Conservation (phyloP, 805 yeast species). For the Yarrowia sp. region DNA sequence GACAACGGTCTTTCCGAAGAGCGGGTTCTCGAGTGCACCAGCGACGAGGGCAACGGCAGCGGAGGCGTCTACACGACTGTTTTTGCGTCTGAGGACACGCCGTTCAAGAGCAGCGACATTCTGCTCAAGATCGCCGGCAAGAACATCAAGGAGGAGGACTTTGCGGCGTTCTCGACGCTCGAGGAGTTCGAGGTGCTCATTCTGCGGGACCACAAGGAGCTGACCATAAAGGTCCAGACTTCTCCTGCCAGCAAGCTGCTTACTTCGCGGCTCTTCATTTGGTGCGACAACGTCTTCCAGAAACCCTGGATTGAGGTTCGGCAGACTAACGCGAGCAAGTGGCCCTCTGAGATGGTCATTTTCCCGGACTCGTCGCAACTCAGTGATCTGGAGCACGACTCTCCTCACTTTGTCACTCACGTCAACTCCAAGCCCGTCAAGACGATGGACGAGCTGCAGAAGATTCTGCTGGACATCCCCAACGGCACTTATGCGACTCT, state of each 20-base stretch:
- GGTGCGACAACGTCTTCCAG: slow-evolving; percentile 81
- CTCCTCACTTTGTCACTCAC: slow-evolving; percentile 72
- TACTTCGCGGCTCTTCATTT: slow-evolving; percentile 64
- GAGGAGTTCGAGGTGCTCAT: slow-evolving; percentile 53
- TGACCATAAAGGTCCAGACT: slow-evolving; percentile 60
- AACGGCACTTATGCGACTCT: slow-evolving; percentile 76
- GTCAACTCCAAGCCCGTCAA: slow-evolving; percentile 72
- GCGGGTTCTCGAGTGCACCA: slow-evolving; percentile 54
- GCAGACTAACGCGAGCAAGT: slow-evolving; percentile 60
- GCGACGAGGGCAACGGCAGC: neutral
- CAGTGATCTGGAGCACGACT: slow-evolving; percentile 80
- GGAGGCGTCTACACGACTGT: neutral
- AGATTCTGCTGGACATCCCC: slow-evolving; percentile 59
- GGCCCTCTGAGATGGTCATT: slow-evolving; percentile 65
- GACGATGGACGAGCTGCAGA: slow-evolving; percentile 61
- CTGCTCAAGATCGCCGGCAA: slow-evolving; percentile 62
- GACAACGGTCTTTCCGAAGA: slow-evolving; percentile 77
- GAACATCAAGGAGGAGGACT: slow-evolving; percentile 62
- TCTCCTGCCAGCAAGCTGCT: slow-evolving; percentile 52
- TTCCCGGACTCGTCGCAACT: slow-evolving; percentile 62
- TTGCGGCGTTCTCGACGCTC: slow-evolving; percentile 48
- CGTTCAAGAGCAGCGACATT: slow-evolving; percentile 60
- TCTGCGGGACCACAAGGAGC: slow-evolving; percentile 63
- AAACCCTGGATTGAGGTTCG: slow-evolving; percentile 85
- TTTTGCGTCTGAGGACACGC: slow-evolving; percentile 58